Evolutionary conservation across 306 rosid genomes (phyloP).

Genomic region (Ziziphus jujuba): DNA sequence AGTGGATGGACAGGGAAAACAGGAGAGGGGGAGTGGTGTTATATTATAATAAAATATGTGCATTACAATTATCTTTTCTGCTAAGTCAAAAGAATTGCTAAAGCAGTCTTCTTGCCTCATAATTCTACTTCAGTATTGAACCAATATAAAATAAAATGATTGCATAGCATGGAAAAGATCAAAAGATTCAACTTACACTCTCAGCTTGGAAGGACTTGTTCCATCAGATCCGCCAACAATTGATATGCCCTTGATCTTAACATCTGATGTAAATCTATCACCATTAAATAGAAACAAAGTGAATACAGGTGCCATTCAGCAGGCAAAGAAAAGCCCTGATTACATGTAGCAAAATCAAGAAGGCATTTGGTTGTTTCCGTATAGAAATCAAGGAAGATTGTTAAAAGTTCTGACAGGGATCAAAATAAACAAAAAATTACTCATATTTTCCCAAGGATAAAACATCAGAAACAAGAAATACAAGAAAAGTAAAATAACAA

Average conservation of each 20-base stretch:
- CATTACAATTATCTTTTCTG: background rate
- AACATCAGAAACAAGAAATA: background rate
- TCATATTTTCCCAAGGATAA: background rate
- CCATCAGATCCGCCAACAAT: constrained; percentile 81
- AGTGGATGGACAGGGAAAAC: background rate
- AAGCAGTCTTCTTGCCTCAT: constrained; percentile 11
- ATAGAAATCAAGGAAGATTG: background rate
- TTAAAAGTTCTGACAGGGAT: background rate
- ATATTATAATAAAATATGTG: background rate
- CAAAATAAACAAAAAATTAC: background rate
- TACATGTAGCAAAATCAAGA: background rate
- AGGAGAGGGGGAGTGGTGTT: background rate
- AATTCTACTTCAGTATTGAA: background rate
- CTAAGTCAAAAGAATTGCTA: background rate
- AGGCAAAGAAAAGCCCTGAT: background rate
- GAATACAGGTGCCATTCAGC: background rate
- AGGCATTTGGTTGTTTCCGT: background rate
- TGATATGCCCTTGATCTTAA: constrained; percentile 92
- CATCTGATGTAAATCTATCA: constrained; percentile 89
- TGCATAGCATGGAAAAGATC: constrained; percentile 7
- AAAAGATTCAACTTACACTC: constrained; percentile 61
- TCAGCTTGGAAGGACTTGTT: constrained; percentile 91
- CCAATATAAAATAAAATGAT: constrained; percentile 20
- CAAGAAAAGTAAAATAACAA: background rate
- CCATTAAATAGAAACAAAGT: constrained; percentile 9